Conservation (phyloP, 352 stramenopile genomes). For the Nothophytophthora sp. region DNA sequence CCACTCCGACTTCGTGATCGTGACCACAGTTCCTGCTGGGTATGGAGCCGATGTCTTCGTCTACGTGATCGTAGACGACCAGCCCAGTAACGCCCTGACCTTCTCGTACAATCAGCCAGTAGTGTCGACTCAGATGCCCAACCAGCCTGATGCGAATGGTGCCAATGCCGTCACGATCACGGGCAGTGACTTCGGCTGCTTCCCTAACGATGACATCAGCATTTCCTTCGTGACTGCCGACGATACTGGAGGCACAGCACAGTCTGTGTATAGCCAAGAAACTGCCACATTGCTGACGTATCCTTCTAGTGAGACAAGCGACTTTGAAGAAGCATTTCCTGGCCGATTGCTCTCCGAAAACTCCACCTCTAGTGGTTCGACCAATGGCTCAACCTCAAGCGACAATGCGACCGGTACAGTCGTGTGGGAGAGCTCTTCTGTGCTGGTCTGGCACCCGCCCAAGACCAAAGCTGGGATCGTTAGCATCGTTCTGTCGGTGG, state of each 20-base stretch:
- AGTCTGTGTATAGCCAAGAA: conserved; percentile 20
- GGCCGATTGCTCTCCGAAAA: conserved; percentile 7
- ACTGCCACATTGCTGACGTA: neutral
- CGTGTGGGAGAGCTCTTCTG: conserved; percentile 47
- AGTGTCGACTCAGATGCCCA: conserved; percentile 58
- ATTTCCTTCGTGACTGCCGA: conserved; percentile 41
- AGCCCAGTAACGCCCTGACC: conserved; percentile 45
- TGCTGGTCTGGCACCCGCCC: conserved; percentile 57
- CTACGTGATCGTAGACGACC: conserved; percentile 49
- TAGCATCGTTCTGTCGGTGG: conserved; percentile 57
- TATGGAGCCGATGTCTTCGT: conserved; percentile 45
- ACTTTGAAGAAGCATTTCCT: conserved; percentile 1
- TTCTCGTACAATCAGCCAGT: conserved; percentile 69
- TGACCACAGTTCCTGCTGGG: conserved; percentile 42
- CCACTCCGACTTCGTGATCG: conserved; percentile 56
- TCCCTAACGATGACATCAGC: conserved; percentile 52
- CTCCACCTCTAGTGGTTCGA: conserved; percentile 1
- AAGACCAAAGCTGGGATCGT: conserved; percentile 57
- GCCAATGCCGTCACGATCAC: conserved; percentile 61
- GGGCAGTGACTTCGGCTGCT: conserved; percentile 66
- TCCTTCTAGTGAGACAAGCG: neutral
- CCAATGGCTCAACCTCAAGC: conserved; percentile 7
- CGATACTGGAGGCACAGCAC: neutral
- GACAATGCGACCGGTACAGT: conserved; percentile 30
- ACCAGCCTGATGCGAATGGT: conserved; percentile 65